Evolutionary conservation across 1,284 basidiomycete species (phyloP).

Genomic region (Ceraceosorus bombacis): DNA sequence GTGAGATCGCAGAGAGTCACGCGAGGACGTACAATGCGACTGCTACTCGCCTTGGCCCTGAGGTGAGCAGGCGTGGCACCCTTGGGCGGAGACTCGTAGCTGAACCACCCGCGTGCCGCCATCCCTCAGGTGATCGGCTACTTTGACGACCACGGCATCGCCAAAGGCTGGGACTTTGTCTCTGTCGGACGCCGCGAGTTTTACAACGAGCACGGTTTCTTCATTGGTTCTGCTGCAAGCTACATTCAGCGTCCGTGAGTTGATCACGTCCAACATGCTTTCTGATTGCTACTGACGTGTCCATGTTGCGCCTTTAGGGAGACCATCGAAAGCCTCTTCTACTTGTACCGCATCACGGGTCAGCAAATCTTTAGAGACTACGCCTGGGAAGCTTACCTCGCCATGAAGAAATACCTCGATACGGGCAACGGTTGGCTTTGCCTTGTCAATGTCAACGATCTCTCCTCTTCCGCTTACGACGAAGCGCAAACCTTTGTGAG

Average conservation of each 20-base stretch:
- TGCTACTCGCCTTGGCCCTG: constrained; percentile 37
- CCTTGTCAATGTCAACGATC: constrained; percentile 23
- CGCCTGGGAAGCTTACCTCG: constrained; percentile 80
- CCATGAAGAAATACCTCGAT: constrained; percentile 73
- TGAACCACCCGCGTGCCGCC: background rate
- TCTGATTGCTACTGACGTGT: background rate
- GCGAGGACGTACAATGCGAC: constrained; percentile 27
- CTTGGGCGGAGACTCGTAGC: too few relatives aligned
- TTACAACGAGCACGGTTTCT: constrained; percentile 9
- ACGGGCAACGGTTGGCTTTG: constrained; percentile 15
- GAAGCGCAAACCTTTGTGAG: background rate
- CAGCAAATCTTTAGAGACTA: constrained; percentile 59
- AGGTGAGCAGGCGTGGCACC: background rate
- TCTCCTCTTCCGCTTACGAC: background rate
- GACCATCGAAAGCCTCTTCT: constrained; percentile 33
- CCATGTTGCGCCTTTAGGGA: constrained; percentile 20
- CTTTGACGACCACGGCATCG: background rate
- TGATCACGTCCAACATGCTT: too few relatives aligned
- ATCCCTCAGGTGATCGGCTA: constrained; percentile 4
- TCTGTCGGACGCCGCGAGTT: background rate
- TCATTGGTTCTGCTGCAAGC: constrained; percentile 3
- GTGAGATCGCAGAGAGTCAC: constrained; percentile 23
- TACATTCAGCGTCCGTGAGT: constrained; percentile 1
- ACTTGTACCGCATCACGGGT: constrained; percentile 33
- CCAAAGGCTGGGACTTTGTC: constrained; percentile 8